Evolutionary conservation across 2,329 filamentous ascomycete genomes (phyloP).

Genomic region (Magnaporthiopsis rhizophila): DNA sequence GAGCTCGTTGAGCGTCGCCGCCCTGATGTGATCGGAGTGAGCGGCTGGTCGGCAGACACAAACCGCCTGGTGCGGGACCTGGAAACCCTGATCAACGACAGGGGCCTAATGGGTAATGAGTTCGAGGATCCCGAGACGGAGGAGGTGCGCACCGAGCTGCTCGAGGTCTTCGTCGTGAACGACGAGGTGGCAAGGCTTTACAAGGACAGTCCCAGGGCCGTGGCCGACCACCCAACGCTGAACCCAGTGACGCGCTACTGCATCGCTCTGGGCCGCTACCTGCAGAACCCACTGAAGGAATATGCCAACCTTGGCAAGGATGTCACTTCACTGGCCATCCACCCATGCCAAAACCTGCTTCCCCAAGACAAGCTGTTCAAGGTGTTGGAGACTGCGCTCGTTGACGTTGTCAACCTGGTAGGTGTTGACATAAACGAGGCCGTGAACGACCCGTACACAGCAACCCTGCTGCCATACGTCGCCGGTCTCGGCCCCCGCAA

Average conservation of each 20-base stretch:
- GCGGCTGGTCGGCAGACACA: constrained; percentile 82
- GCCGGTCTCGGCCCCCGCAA: constrained; percentile 90
- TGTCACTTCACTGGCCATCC: constrained; percentile 77
- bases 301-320: constrained; percentile 90
- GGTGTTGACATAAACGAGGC: constrained; percentile 95
- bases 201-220: constrained; percentile 77
- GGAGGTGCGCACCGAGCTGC: constrained; percentile 65
- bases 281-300: constrained; percentile 94
- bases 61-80: constrained; percentile 76
- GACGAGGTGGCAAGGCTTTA: constrained; percentile 97
- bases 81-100: constrained; percentile 68
- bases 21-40: constrained; percentile 84
- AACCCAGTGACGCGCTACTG: constrained; percentile 79
- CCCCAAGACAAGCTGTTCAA: constrained; percentile 80
- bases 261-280: constrained; percentile 78
- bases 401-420: constrained; percentile 96
- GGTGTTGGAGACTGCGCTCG: constrained; percentile 89
- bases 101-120: constrained; percentile 69
- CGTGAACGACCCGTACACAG: constrained; percentile 69
- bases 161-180: constrained; percentile 88
- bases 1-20: constrained; percentile 72
- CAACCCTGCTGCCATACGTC: constrained; percentile 83
- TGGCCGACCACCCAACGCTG: constrained; percentile 72
- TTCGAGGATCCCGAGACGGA: constrained; percentile 73
- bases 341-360: constrained; percentile 81